Evolutionary conservation across 139 green algal genomes (phyloP).

Genomic region (Tetraselmis striata): DNA sequence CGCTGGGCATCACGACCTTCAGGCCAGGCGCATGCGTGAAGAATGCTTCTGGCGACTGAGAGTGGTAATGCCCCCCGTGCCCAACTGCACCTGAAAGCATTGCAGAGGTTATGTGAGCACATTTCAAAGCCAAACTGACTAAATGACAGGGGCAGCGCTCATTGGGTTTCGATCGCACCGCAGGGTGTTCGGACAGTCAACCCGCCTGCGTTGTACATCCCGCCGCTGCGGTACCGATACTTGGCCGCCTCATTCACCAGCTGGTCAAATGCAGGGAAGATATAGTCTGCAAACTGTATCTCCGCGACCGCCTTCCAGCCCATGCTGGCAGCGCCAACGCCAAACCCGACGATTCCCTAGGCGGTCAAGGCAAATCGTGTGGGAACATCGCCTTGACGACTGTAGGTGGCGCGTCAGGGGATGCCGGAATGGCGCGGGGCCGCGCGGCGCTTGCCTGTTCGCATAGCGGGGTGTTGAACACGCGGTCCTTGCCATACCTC

Average conservation of each 20-base stretch:
- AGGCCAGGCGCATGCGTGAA: constrained; percentile 84
- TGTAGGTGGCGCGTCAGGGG: too few species aligned
- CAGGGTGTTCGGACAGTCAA: constrained; percentile 84
- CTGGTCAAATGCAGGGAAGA: constrained; percentile 91
- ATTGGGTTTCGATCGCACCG: too few species aligned
- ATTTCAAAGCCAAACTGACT: too few species aligned
- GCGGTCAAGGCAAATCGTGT: too few species aligned
- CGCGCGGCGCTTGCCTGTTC: constrained; percentile 61
- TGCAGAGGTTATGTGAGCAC: constrained; percentile 7
- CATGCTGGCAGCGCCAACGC: constrained; percentile 69
- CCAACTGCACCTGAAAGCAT: constrained; percentile 73
- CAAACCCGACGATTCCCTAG: constrained; percentile 89
- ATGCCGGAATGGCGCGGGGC: too few species aligned
- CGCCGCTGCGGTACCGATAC: constrained; percentile 82
- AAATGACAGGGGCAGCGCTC: too few species aligned
- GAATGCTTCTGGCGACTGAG: constrained; percentile 87
- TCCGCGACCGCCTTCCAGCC: constrained; percentile 75
- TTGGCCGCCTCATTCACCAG: constrained; percentile 91
- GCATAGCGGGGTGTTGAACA: constrained; percentile 91
- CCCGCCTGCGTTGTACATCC: constrained; percentile 71
- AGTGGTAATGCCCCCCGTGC: constrained; percentile 94
- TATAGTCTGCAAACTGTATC: constrained; percentile 92
- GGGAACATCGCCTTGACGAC: too few species aligned
- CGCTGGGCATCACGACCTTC: constrained; percentile 67
- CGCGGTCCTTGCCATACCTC: constrained; percentile 60